Conservation (phyloP, 1,139 yeast genomes). For the Meyerozyma smithsonii region DNA sequence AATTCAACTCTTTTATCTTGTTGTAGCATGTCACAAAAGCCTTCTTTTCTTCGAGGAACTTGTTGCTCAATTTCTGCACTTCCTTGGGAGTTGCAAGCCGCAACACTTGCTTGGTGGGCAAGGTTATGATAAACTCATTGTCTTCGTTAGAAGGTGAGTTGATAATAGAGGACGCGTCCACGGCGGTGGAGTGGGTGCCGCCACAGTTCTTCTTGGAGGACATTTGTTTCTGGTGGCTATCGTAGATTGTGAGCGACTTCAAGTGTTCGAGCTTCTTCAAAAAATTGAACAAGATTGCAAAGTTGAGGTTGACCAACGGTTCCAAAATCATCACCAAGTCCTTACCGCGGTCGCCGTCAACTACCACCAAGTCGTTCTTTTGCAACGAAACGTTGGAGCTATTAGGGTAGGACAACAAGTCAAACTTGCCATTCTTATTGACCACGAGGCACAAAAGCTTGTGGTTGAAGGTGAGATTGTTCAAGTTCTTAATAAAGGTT, state of each 20-base stretch:
- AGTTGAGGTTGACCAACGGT: constrained; percentile 38
- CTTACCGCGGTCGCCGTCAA: constrained; percentile 49
- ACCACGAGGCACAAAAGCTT: constrained; percentile 45
- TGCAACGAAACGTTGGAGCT: constrained; percentile 50
- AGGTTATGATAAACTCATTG: constrained; percentile 42
- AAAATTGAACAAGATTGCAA: constrained; percentile 75
- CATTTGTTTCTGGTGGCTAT: constrained; percentile 13
- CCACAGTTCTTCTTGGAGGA: constrained; percentile 19
- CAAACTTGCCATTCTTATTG: constrained; percentile 56
- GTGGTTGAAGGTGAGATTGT: constrained; percentile 39
- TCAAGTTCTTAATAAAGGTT: constrained; percentile 38
- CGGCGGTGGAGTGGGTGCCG: constrained; percentile 35
- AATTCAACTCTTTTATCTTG: constrained; percentile 40
- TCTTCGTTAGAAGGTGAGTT: constrained; percentile 38
- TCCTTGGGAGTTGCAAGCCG: constrained; percentile 48
- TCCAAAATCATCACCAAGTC: constrained; percentile 48
- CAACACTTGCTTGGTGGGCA: constrained; percentile 47
- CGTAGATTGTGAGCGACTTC: constrained; percentile 58
- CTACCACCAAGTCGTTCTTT: constrained; percentile 41
- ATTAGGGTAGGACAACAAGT: constrained; percentile 40
- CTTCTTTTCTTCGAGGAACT: constrained; percentile 43
- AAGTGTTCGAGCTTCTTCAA: constrained; percentile 73
- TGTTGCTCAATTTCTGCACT: constrained; percentile 38
- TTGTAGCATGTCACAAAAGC: constrained; percentile 43
- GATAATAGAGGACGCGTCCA: constrained; percentile 36